Evolutionary conservation across 78 protist genomes (phyloP).

Genomic region (Protostelium mycophagum): DNA sequence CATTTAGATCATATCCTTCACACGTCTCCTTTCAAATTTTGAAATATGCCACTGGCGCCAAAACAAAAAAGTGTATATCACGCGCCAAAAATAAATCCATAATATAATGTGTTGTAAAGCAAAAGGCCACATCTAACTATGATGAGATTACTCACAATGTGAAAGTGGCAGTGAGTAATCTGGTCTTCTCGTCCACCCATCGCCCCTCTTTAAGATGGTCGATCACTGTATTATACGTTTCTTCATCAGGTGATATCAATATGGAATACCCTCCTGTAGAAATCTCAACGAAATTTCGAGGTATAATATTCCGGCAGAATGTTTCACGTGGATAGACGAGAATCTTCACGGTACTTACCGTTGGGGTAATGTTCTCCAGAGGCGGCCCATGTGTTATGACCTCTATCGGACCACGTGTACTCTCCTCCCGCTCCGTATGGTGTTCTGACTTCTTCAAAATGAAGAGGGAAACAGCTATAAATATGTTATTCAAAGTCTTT

Average conservation of each 20-base stretch:
- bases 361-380: background rate
- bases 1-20: background rate
- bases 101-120: too few relatives aligned
- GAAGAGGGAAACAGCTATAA: background rate
- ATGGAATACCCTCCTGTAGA: background rate
- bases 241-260: background rate
- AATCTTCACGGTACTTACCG: too few relatives aligned
- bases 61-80: too few relatives aligned
- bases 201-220: background rate
- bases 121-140: too few relatives aligned
- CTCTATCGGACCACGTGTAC: background rate
- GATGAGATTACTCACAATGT: background rate
- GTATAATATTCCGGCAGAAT: background rate
- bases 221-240: too few relatives aligned
- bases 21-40: background rate
- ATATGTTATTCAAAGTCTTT: too few relatives aligned
- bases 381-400: background rate
- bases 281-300: background rate
- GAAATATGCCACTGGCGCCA: too few relatives aligned
- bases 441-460: background rate
- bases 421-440: background rate
- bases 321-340: too few relatives aligned
- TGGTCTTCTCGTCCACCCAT: background rate
- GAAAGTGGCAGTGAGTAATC: background rate
- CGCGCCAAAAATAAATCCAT: too few relatives aligned